Evolutionary conservation across 345 rosid species (phyloP).

Genomic region (Erysimum cheiranthoides): DNA sequence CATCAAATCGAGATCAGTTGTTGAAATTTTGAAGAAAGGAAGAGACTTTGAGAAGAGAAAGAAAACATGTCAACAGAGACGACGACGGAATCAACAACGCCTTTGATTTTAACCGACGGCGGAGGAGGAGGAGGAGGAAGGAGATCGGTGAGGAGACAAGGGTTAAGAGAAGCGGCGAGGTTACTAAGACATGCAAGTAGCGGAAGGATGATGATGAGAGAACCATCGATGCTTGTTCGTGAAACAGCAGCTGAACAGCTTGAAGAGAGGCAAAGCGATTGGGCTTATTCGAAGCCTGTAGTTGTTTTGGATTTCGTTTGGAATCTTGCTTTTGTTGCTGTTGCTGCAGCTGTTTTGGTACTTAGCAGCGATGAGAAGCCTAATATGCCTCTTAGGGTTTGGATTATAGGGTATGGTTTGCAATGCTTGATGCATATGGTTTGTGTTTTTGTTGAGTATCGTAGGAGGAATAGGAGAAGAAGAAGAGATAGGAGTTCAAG

Average conservation of each 20-base stretch:
- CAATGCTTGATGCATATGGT: conserved; percentile 89
- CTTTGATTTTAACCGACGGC: conserved; percentile 57
- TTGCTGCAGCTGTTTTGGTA: conserved; percentile 62
- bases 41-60: not conserved
- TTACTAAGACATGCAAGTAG: conserved; percentile 91
- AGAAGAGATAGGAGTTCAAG: conserved; percentile 43
- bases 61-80: conserved; percentile 35
- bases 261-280: conserved; percentile 97
- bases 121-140: conserved; percentile 29
- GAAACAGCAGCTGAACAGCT: conserved; percentile 97
- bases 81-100: conserved; percentile 67
- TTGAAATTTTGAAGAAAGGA: not conserved
- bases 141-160: conserved; percentile 66
- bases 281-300: conserved; percentile 97
- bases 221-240: conserved; percentile 91
- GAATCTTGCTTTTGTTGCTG: conserved; percentile 88
- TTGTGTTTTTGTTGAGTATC: conserved; percentile 80
- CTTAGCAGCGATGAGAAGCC: conserved; percentile 69
- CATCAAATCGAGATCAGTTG: not conserved
- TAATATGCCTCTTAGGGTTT: conserved; percentile 73
- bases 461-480: conserved; percentile 63
- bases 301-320: conserved; percentile 82
- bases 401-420: conserved; percentile 81
- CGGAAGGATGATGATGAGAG: conserved; percentile 88
- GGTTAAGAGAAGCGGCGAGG: conserved; percentile 82